Evolutionary conservation across 2,329 filamentous ascomycete species (phyloP).

Genomic region (Botrytis paeoniae): DNA sequence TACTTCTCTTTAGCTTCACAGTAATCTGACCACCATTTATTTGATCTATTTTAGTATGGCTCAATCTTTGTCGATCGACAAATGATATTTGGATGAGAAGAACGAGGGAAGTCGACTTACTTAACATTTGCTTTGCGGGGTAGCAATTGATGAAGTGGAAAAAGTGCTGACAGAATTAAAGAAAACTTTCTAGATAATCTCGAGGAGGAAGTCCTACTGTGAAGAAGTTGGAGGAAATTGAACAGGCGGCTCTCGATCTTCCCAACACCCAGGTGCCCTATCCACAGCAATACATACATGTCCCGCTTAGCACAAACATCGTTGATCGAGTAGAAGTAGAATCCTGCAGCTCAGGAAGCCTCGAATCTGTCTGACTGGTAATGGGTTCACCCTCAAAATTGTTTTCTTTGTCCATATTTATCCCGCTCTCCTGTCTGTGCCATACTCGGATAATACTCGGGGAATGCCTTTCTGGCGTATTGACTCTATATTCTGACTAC

Average conservation of each 20-base stretch:
- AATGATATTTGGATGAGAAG: not conserved
- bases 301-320: no score
- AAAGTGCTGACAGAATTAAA: not conserved
- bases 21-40: not conserved
- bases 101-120: not conserved
- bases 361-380: not conserved
- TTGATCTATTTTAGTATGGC: not conserved
- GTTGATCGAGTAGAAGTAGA: no score
- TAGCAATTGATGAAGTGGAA: slow-evolving; percentile 15
- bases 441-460: not conserved
- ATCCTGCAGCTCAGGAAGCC: not conserved
- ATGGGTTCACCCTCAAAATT: not conserved
- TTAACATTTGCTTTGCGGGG: not conserved
- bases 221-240: not conserved
- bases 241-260: not conserved
- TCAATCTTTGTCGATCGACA: not conserved
- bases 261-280: not conserved
- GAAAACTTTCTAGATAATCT: not conserved
- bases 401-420: not conserved
- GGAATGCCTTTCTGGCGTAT: not conserved
- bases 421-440: not conserved
- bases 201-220: not conserved
- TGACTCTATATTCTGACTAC: not conserved
- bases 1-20: not conserved
- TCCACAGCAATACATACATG: not conserved